Percentiles rank a stretch among this genome's conserved stretches.
These are phyloP conservation scores for Phytomonas sp. DNA, from an alignment of 208 protist species.

Conservation along the genomic window DNA sequence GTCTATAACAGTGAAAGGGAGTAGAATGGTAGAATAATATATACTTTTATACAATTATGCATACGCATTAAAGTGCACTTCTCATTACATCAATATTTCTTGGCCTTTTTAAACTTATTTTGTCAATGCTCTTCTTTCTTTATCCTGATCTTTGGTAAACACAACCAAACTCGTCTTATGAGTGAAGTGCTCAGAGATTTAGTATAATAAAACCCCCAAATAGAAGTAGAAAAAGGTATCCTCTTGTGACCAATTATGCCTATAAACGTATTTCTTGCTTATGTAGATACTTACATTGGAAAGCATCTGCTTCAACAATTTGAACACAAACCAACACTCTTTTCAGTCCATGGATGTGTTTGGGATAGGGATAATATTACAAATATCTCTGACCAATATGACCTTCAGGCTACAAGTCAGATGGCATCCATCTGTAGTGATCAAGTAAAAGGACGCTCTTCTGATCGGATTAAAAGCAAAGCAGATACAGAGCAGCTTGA, in stretches of 20 bases:
- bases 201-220: background rate
- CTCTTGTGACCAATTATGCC: slow-evolving; percentile 2
- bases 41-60: background rate
- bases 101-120: background rate
- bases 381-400: background rate
- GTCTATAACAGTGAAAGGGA: background rate
- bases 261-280: slow-evolving; percentile 61
- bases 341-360: slow-evolving; percentile 63
- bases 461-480: background rate
- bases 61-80: background rate
- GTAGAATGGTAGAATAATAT: slow-evolving; percentile 2
- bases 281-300: slow-evolving; percentile 79
- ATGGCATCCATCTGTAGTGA: background rate
- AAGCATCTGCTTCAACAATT: slow-evolving; percentile 49
- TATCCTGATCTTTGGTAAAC: background rate
- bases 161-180: too few relatives aligned
- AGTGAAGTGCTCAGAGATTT: background rate
- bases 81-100: background rate
- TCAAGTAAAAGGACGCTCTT: background rate
- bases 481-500: background rate
- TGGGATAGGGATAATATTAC: slow-evolving; percentile 34
- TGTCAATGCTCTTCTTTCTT: background rate
- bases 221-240: background rate
- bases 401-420: background rate
- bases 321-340: slow-evolving; percentile 28